These are phyloP conservation scores for Magnusiomyces paraingens DNA, from an alignment of 1,139 yeast genomes.

Conservation along the genomic window DNA sequence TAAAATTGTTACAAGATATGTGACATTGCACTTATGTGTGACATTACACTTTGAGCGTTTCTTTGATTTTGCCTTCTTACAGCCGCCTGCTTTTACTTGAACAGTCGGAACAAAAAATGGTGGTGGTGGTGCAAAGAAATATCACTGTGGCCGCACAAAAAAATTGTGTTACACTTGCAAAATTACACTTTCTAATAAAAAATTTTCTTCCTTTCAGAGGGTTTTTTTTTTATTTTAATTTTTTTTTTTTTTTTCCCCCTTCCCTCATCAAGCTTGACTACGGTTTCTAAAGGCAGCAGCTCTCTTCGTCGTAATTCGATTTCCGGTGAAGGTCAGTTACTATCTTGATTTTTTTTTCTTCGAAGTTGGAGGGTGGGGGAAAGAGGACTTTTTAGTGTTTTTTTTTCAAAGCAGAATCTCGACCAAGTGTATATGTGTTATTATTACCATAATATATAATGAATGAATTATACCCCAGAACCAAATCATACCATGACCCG, in stretches of 20 bases:
- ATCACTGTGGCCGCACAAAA: too few species aligned
- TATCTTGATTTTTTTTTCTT: neutral
- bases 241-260: neutral
- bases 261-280: conserved; percentile 3
- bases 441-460: neutral
- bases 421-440: neutral
- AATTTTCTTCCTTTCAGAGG: neutral
- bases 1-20: too few species aligned
- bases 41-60: too few species aligned
- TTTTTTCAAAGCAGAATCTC: neutral
- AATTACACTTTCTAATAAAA: neutral
- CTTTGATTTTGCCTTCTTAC: too few species aligned
- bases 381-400: too few species aligned
- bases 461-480: too few species aligned
- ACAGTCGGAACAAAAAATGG: neutral
- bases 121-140: neutral
- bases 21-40: too few species aligned
- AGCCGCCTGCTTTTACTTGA: neutral
- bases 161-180: too few species aligned
- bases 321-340: conserved; percentile 1
- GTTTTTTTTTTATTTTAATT: conserved; percentile 1
- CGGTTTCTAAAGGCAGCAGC: neutral
- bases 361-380: neutral
- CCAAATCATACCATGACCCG: too few species aligned
- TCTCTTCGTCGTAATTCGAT: neutral